Evolutionary conservation across 331 rosid genomes (phyloP).

Genomic region (Quercus phellos): DNA sequence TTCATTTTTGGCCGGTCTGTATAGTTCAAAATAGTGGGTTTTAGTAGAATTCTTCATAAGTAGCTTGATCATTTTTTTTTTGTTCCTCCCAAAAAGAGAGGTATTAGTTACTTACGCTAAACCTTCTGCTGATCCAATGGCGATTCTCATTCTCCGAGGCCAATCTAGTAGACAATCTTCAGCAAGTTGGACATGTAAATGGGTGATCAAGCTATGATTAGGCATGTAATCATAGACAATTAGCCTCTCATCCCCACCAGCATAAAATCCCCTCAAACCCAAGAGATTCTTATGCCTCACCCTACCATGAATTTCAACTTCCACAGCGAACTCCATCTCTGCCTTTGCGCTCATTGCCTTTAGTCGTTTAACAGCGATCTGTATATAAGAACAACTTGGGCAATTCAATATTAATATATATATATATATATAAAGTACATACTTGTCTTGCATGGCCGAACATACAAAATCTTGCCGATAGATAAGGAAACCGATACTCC

Average conservation of each 20-base stretch:
- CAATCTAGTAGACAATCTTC: slow-evolving; percentile 55
- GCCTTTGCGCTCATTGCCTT: slow-evolving; percentile 79
- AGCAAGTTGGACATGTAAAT: slow-evolving; percentile 71
- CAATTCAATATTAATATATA: not conserved
- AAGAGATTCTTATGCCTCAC: slow-evolving; percentile 79
- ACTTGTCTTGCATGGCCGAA: not conserved
- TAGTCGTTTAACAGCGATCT: slow-evolving; percentile 88
- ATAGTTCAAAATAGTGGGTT: not conserved
- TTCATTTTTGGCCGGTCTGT: not conserved
- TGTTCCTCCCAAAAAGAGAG: not conserved
- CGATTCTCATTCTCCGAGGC: slow-evolving; percentile 55
- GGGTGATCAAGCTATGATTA: slow-evolving; percentile 75
- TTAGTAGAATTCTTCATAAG: not conserved
- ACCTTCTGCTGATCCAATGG: slow-evolving; percentile 74
- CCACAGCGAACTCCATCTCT: slow-evolving; percentile 97
- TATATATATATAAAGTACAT: too few species aligned
- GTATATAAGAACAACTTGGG: not conserved
- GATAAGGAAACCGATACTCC: too few species aligned
- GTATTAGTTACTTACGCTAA: slow-evolving; percentile 40
- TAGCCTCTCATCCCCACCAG: slow-evolving; percentile 84
- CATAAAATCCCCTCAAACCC: slow-evolving; percentile 83
- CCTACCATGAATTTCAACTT: slow-evolving; percentile 87
- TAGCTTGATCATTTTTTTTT: not conserved
- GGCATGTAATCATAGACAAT: slow-evolving; percentile 92
- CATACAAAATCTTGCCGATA: not conserved